Evolutionary conservation across 2,329 filamentous ascomycete species (phyloP).

Genomic region (Xylaria multiplex): DNA sequence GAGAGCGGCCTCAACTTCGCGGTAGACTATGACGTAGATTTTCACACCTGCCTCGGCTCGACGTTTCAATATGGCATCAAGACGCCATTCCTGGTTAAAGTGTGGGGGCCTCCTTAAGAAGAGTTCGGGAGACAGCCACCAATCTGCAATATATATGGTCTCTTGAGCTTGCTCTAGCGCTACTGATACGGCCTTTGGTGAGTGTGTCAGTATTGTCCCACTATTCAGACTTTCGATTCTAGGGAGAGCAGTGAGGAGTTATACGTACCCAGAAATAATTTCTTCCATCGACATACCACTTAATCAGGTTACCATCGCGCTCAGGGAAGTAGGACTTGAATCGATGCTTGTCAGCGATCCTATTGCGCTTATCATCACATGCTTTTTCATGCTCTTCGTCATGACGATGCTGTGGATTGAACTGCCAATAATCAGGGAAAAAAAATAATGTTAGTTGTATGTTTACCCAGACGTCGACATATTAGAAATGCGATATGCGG

Average conservation of each 20-base stretch:
- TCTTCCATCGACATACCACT: constrained; percentile 97
- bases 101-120: constrained; percentile 87
- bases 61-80: constrained; percentile 88
- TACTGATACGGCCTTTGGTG: constrained; percentile 74
- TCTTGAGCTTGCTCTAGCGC: constrained; percentile 92
- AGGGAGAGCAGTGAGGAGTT: neutral
- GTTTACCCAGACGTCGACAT: neutral
- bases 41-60: constrained; percentile 92
- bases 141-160: constrained; percentile 94
- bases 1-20: constrained; percentile 81
- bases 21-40: constrained; percentile 93
- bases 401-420: constrained; percentile 91
- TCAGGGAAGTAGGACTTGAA: constrained; percentile 93
- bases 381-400: constrained; percentile 90
- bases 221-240: neutral
- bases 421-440: constrained; percentile 53
- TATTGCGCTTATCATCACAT: constrained; percentile 82
- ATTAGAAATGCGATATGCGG: neutral
- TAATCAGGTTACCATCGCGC: constrained; percentile 83
- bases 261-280: constrained; percentile 84
- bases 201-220: constrained; percentile 10
- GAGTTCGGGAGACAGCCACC: constrained; percentile 93
- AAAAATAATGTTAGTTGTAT: constrained; percentile 28
- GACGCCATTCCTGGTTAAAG: constrained; percentile 82
- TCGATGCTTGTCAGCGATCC: constrained; percentile 77